Conservation (phyloP, 495 filamentous ascomycete species). For the Daldinia grandis region DNA sequence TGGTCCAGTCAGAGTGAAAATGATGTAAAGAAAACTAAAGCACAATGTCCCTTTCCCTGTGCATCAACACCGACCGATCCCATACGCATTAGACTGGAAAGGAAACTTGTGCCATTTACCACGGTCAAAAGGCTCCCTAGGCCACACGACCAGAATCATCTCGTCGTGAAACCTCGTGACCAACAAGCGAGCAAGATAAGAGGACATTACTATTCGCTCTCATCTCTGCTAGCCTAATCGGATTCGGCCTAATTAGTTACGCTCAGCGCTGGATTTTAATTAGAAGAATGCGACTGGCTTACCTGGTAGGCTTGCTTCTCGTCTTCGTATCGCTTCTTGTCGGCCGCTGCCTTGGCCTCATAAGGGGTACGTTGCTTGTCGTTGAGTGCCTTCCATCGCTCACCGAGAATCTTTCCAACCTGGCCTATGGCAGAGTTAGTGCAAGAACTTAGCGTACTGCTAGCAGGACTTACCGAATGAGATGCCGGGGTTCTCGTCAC, state of each 20-base stretch:
- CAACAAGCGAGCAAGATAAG: constrained; percentile 23
- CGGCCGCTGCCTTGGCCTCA: constrained; percentile 90
- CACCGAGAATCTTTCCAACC: constrained; percentile 96
- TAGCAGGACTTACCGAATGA: constrained; percentile 75
- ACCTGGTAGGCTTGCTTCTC: constrained; percentile 95
- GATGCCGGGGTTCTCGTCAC: constrained; percentile 98
- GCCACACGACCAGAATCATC: constrained; percentile 42
- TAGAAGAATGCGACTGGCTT: constrained; percentile 48
- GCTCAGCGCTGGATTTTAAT: constrained; percentile 40
- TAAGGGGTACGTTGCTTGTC: constrained; percentile 91
- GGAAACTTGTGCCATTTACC: constrained; percentile 41
- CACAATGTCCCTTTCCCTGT: constrained; percentile 47
- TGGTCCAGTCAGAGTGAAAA: constrained; percentile 34
- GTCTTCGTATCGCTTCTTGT: constrained; percentile 99
- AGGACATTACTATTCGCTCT: constrained; percentile 40
- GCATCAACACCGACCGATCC: constrained; percentile 49
- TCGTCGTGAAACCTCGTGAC: constrained; percentile 45
- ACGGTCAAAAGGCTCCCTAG: constrained; percentile 36
- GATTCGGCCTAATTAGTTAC: constrained; percentile 46
- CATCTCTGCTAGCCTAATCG: constrained; percentile 59
- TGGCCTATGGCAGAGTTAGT: constrained; percentile 67
- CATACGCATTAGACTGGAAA: constrained; percentile 49
- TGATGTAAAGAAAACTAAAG: constrained; percentile 43
- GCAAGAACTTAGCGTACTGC: neutral
- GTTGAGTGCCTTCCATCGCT: constrained; percentile 95